A percentile compares a stretch with the other conserved stretches of the same genome.
Evolutionary conservation across 2,329 filamentous ascomycete species (phyloP).

Genomic region (Corniculantispora saksenae): DNA sequence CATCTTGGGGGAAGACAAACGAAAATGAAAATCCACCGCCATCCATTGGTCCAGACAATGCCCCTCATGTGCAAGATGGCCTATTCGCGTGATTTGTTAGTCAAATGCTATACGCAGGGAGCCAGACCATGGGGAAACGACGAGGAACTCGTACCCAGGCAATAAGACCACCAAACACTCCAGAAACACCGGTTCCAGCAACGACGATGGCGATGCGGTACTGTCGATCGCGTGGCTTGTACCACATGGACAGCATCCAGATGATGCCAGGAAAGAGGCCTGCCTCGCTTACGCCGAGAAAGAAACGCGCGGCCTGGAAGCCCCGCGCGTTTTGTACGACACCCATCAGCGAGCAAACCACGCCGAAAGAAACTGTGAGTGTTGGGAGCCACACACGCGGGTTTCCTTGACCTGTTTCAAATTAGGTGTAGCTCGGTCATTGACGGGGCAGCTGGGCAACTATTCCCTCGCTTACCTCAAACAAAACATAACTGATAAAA

Average conservation of each 20-base stretch:
- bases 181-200: constrained; percentile 42
- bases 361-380: constrained; percentile 43
- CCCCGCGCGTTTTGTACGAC: constrained; percentile 36
- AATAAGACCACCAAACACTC: constrained; percentile 48
- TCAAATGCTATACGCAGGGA: too few species aligned
- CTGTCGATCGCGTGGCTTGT: constrained; percentile 51
- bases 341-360: constrained; percentile 40
- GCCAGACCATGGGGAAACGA: too few species aligned
- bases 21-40: constrained; percentile 45
- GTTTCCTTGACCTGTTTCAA: too few species aligned
- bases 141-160: constrained; percentile 37
- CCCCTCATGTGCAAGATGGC: constrained; percentile 49
- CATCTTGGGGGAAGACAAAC: too few species aligned
- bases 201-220: constrained; percentile 47
- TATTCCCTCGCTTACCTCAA: constrained; percentile 48
- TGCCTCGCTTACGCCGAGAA: constrained; percentile 43
- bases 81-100: constrained; percentile 27
- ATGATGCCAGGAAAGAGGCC: constrained; percentile 40
- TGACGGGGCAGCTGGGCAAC: too few species aligned
- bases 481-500: constrained; percentile 45
- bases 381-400: constrained; percentile 37
- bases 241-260: constrained; percentile 51
- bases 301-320: constrained; percentile 38
- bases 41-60: constrained; percentile 42
- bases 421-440: constrained; percentile 42